phyloP scores from a whole-genome alignment of 1,139 yeast genomes.

The Yamadazyma blattariae region DNA sequence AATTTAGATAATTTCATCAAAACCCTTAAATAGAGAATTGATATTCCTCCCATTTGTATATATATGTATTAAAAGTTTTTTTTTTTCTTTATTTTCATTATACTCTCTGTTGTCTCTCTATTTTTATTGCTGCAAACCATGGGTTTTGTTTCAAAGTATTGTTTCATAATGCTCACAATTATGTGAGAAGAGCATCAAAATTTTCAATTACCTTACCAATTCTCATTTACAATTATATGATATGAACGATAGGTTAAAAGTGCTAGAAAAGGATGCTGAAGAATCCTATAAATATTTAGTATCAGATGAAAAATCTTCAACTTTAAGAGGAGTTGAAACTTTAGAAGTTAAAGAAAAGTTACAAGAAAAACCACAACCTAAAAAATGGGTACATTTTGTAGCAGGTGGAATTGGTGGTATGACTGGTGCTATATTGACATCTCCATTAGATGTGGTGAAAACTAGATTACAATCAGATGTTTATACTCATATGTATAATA shows the following conservation, averaged over 20 bases:
- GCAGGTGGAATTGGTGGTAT: constrained; percentile 99
- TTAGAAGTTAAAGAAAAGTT: constrained; percentile 10
- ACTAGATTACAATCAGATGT: constrained; percentile 92
- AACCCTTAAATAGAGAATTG: constrained; percentile 46
- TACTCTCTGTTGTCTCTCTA: neutral
- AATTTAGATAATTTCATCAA: constrained; percentile 90
- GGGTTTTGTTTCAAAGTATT: neutral
- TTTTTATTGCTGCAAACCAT: neutral
- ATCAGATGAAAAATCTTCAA: constrained; percentile 65
- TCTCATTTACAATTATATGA: neutral
- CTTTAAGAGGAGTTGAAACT: constrained; percentile 29
- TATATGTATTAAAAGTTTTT: neutral
- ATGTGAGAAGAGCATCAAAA: constrained; percentile 3
- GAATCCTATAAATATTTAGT: constrained; percentile 62
- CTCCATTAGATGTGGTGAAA: constrained; percentile 95
- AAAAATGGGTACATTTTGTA: constrained; percentile 95
- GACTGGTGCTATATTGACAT: constrained; percentile 93
- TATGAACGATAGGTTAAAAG: constrained; percentile 12
- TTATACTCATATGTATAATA: constrained; percentile 42
- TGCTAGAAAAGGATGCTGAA: constrained; percentile 52
- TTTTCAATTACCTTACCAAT: neutral
- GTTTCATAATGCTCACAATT: too few relatives aligned
- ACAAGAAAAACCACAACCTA: constrained; percentile 30
- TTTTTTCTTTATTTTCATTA: neutral
- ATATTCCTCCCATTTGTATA: too few relatives aligned